A percentile compares a stretch with the other conserved stretches of the same genome.
Evolutionary conservation across 805 yeast species (phyloP).

Genomic region (Spathaspora boniae): DNA sequence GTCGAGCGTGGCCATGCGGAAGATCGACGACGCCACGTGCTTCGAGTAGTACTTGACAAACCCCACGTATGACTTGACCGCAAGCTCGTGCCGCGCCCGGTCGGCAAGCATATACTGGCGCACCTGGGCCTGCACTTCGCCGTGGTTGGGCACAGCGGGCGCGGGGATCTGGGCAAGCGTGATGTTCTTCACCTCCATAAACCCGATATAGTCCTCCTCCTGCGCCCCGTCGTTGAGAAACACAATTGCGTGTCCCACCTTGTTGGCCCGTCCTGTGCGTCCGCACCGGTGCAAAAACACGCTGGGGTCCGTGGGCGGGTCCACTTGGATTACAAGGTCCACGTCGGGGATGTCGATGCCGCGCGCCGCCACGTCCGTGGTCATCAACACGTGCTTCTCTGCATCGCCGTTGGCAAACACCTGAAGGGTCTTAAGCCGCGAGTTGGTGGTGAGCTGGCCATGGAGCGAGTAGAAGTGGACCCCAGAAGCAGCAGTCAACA

Average conservation of each 20-base stretch:
- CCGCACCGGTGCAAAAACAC: conserved; percentile 93
- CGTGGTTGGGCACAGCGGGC: conserved; percentile 22
- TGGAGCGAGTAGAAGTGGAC: conserved; percentile 81
- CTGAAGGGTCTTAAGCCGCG: conserved; percentile 70
- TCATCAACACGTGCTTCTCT: conserved; percentile 60
- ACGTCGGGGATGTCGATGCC: conserved; percentile 96
- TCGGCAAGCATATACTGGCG: conserved; percentile 64
- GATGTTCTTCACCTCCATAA: conserved; percentile 69
- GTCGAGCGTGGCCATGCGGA: conserved; percentile 69
- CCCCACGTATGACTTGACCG: conserved; percentile 77
- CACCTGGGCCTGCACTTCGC: conserved; percentile 20
- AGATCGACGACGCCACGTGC: conserved; percentile 85
- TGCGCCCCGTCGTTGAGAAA: conserved; percentile 66
- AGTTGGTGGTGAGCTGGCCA: conserved; percentile 81
- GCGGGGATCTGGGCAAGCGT: conserved; percentile 40
- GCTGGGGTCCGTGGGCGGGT: conserved; percentile 92
- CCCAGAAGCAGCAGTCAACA: too few species aligned
- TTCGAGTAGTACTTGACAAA: conserved; percentile 81
- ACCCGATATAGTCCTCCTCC: conserved; percentile 79
- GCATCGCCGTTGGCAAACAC: conserved; percentile 51
- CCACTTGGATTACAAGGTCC: conserved; percentile 88
- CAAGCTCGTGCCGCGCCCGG: conserved; percentile 77
- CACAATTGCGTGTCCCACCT: conserved; percentile 73
- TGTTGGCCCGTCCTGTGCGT: conserved; percentile 90
- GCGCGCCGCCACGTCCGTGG: conserved; percentile 98